These are phyloP conservation scores for Dothideomycetidae sp. DNA, from an alignment of 2,329 filamentous ascomycete species.

Conservation along the genomic window DNA sequence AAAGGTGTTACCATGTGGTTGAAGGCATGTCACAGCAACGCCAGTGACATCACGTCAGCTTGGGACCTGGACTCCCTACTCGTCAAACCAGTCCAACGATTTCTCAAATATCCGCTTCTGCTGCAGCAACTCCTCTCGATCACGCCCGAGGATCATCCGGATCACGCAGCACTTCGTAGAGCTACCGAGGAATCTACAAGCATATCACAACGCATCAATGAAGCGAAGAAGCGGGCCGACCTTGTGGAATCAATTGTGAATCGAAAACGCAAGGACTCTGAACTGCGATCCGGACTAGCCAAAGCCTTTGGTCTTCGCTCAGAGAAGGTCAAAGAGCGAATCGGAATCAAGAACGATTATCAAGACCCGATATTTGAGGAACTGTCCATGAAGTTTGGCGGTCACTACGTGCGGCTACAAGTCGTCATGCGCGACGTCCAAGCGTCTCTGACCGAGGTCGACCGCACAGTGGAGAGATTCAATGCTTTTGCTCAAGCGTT, in stretches of 20 bases:
- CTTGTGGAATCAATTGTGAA: slow-evolving; percentile 80
- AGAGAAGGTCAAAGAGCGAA: slow-evolving; percentile 65
- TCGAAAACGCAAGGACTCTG: slow-evolving; percentile 75
- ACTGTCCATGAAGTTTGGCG: slow-evolving; percentile 72
- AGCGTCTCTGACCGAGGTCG: slow-evolving; percentile 70
- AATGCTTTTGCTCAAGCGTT: slow-evolving; percentile 68
- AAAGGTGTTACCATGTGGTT: slow-evolving; percentile 65
- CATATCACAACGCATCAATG: slow-evolving; percentile 63
- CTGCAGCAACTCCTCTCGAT: slow-evolving; percentile 65
- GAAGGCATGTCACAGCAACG: slow-evolving; percentile 81
- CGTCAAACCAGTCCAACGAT: slow-evolving; percentile 89
- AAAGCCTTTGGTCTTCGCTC: slow-evolving; percentile 83
- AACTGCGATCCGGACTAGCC: slow-evolving; percentile 68
- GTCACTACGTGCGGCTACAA: slow-evolving; percentile 83
- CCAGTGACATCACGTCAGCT: slow-evolving; percentile 78
- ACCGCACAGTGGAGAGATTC: slow-evolving; percentile 67
- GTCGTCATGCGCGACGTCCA: slow-evolving; percentile 90
- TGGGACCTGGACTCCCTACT: slow-evolving; percentile 95
- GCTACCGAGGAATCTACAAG: slow-evolving; percentile 56
- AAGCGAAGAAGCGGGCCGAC: slow-evolving; percentile 87
- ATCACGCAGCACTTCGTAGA: slow-evolving; percentile 52
- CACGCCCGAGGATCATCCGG: slow-evolving; percentile 72
- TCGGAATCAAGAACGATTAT: slow-evolving; percentile 48
- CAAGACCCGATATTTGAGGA: slow-evolving; percentile 74
- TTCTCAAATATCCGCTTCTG: slow-evolving; percentile 84